Percentiles rank a stretch among this genome's conserved stretches.
Evolutionary conservation across 805 yeast genomes (phyloP).

Genomic region (Candida ipomoeae): DNA sequence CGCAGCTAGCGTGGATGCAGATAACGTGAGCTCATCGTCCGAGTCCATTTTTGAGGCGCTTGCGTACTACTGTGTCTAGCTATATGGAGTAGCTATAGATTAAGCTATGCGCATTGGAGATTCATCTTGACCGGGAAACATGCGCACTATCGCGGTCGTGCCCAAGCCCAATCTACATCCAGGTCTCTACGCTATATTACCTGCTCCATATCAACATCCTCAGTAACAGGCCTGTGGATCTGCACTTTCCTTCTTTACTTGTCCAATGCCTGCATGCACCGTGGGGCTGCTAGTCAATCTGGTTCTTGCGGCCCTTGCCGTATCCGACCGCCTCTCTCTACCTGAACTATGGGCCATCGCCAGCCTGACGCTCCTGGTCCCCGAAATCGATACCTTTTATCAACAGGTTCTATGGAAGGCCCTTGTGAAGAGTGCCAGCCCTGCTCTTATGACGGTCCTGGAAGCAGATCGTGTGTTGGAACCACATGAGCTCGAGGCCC

Average conservation of each 20-base stretch:
- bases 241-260: background rate
- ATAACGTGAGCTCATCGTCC: slow-evolving; percentile 42
- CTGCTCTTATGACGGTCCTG: slow-evolving; percentile 12
- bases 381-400: slow-evolving; percentile 30
- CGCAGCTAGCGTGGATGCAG: slow-evolving; percentile 50
- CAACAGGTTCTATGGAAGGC: slow-evolving; percentile 40
- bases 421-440: slow-evolving; percentile 23
- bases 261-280: slow-evolving; percentile 15
- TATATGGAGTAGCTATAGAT: no score
- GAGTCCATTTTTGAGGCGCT: slow-evolving; percentile 26
- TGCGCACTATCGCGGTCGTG: slow-evolving; percentile 5
- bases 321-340: slow-evolving; percentile 14
- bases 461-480: slow-evolving; percentile 4
- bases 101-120: no score
- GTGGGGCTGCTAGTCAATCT: slow-evolving; percentile 14
- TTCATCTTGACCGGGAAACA: background rate
- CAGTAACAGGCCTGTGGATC: background rate
- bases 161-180: background rate
- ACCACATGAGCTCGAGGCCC: background rate
- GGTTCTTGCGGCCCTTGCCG: slow-evolving; percentile 15
- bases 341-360: slow-evolving; percentile 12
- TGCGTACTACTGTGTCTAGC: no score
- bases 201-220: background rate
- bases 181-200: background rate
- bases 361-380: slow-evolving; percentile 1